Base-by-base conservation (phyloP, 106 monocot genomes). In the Dendrobium catenatum region DNA sequence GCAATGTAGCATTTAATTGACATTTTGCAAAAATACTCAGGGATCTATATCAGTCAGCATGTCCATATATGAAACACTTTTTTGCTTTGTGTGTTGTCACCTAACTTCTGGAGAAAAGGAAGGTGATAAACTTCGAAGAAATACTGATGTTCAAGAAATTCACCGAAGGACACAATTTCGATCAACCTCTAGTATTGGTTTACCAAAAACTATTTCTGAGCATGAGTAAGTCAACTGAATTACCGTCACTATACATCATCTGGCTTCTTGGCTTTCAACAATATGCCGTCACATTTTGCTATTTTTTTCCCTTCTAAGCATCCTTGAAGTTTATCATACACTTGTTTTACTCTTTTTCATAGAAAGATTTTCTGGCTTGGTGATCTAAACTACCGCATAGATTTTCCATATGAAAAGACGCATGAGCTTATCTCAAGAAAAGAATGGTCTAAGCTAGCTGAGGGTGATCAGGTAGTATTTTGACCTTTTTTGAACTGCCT, bases 291-390 rank as follows among this genome's bases (percentile, higher is more conserved):
- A 66, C 64, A 26, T 66, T 66, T 66, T 66, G 6, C 13, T 17
- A 6, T 70, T 16, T 70, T 31, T 68, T 68, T 33, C 37, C 9
- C 0, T 16, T 55, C 55, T 48, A 76, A 33, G 24, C 77, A 55
- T 55, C 27, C 43, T 46, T 27, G 54, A 77, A 77, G 48, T 48
- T 29, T 70, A 70, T 66, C 24, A 40, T 70, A 33, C 33, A 33
- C 55, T 54, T 4, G 8, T 27, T 43, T 51, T 77, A n/a, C 49
- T 55, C 20, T 29, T 10, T 72, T 85, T 80, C 2, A 58, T 88
- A 98, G 98, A 86, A 88, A 91, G 83, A 91, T 98, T 68, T 82
- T 98, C 67, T 98, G 98, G 98, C 78, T 98, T 42, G 98, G 98
- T 27, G 98, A 98, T 80, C 75, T 98, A 79, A 98, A 98, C 87